phyloP scores from a whole-genome alignment of 73 alveolate genomes.

The Tetrahymena thermophila region DNA sequence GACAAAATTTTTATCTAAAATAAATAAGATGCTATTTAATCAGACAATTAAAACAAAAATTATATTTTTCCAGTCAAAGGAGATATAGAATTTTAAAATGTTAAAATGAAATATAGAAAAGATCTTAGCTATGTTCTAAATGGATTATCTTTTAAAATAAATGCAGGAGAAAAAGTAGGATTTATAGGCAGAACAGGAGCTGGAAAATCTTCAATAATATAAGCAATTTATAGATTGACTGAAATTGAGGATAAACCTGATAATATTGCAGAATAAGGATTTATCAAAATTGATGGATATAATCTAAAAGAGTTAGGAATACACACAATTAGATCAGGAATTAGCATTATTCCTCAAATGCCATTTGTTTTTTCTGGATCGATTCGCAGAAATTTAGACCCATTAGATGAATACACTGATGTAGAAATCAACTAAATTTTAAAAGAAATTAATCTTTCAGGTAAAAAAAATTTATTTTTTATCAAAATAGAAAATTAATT shows the following conservation, averaged over 20 bases:
- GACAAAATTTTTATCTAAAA: neutral
- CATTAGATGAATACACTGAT: neutral
- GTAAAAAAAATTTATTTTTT: neutral
- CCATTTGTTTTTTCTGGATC: slow-evolving; percentile 9
- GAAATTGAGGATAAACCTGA: slow-evolving; percentile 7
- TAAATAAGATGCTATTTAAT: no score
- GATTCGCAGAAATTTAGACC: slow-evolving; percentile 14
- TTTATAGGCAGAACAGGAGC: slow-evolving; percentile 96
- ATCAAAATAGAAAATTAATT: no score
- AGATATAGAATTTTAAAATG: slow-evolving; percentile 56
- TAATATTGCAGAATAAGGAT: neutral
- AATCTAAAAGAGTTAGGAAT: neutral
- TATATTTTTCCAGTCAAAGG: slow-evolving; percentile 62
- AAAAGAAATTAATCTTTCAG: neutral
- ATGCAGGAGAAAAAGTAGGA: slow-evolving; percentile 80
- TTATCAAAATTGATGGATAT: neutral
- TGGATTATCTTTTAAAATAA: slow-evolving; percentile 59
- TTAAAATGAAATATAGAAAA: slow-evolving; percentile 33
- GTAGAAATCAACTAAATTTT: neutral
- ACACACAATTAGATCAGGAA: neutral
- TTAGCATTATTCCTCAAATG: neutral
- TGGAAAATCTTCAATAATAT: slow-evolving; percentile 86
- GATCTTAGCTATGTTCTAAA: slow-evolving; percentile 29
- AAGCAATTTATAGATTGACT: slow-evolving; percentile 45
- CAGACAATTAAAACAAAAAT: neutral